Evolutionary conservation across 129 eudicot genomes (phyloP).

Genomic region (Flaveria trinervia): DNA sequence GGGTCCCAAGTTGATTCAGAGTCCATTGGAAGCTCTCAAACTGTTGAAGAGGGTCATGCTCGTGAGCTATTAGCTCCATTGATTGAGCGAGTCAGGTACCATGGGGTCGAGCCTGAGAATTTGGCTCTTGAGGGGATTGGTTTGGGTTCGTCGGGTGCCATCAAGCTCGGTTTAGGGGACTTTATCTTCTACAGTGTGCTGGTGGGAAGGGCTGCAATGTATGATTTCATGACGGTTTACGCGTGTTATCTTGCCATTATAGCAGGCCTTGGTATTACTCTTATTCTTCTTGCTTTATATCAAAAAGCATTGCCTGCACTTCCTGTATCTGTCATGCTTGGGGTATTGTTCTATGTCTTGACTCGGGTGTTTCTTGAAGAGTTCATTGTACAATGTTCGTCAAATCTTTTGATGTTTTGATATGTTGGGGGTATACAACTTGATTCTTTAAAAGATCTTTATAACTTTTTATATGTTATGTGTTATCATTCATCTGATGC

Average conservation of each 20-base stretch:
- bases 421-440: constrained; percentile 13
- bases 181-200: constrained; percentile 95
- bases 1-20: constrained; percentile 15
- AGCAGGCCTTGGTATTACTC: constrained; percentile 94
- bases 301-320: constrained; percentile 98
- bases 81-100: constrained; percentile 54
- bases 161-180: constrained; percentile 93
- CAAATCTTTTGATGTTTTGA: constrained; percentile 86
- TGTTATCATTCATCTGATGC: constrained; percentile 2
- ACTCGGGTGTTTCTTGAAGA: constrained; percentile 84
- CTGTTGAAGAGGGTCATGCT: constrained; percentile 57
- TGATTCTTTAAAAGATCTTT: constrained; percentile 9
- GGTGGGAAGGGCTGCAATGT: constrained; percentile 99
- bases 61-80: constrained; percentile 67
- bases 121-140: constrained; percentile 93
- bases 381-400: constrained; percentile 88
- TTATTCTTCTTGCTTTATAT: constrained; percentile 80
- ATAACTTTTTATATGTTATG: not conserved
- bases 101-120: constrained; percentile 40
- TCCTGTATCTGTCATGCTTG: constrained; percentile 89
- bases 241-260: constrained; percentile 95
- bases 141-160: constrained; percentile 87
- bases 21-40: constrained; percentile 26
- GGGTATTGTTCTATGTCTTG: constrained; percentile 85
- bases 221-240: constrained; percentile 94